Base-by-base conservation (phyloP, 1,139 yeast genomes). In the Diutina siamensis region DNA sequence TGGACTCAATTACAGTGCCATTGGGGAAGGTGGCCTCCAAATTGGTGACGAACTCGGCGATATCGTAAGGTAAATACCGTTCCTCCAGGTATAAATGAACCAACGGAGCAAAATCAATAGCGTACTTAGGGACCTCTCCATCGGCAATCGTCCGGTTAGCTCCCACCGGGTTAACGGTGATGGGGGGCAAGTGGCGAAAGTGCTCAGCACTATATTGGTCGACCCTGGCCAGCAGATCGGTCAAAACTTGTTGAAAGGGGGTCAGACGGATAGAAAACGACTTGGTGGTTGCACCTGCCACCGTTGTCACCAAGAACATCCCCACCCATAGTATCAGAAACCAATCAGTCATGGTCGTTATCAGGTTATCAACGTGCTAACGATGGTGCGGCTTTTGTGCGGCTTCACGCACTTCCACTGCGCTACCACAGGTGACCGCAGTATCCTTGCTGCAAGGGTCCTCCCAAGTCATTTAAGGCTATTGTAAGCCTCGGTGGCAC, bases 61-160 rank as follows among this genome's bases (percentile, higher is more conserved):
- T 73, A 56, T 87, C 94, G 53, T 86, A 86, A 0, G 98, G 98
- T 52, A 83, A 66, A 59, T 88, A 92, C 48, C 71, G 65, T 56
- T 92, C 98, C 58, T 92, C 98, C 1, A 94, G 81, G 64, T 89
- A 89, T 21, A 92, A 67, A 58, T 86, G 87, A 2, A 92, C 92
- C 47, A 80, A 63, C 0, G 98, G 97, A 3, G 92, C 78, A 58
- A 78, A 74, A 45, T 83, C 81, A 1, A 78, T 55, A 1, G 84
- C 83, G 60, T 80, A 92, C n/a, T 65, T 65, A 0, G 97, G 98
- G 3, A 89, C 72, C 47, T 74, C 78, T 0, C 86, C 86, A 41
- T 67, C 64, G 34, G 57, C 52, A 15, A 79, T 51, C 4, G 68
- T 63, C 35, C 66, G 54, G 50, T 70, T 59, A 31, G 57, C 51